Evolutionary conservation across 345 rosid genomes (phyloP), one percentile per base, ranked within the genome.

Genomic region (Linum usitatissimum): DNA sequence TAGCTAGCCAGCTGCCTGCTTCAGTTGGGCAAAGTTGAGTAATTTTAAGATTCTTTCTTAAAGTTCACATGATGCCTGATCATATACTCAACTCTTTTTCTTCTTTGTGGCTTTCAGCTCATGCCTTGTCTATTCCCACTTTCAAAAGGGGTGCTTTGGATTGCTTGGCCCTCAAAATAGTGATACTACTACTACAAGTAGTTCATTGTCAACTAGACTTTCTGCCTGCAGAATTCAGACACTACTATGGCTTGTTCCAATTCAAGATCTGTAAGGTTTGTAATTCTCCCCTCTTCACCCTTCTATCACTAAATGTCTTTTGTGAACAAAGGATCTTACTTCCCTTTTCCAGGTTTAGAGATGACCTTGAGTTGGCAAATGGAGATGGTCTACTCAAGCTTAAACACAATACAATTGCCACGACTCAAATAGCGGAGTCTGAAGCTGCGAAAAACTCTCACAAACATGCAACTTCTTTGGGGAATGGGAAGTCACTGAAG

Each of bases 191-290:
- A 34, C 59, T 58, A 62, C 53, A 18, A 55, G 39, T 51, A 68
- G n/a, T 34, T 61, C 36, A 48, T 62, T 30, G 40, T 23, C 30
- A 23, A 45, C 3, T 36, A 59, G 17, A 62, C 3, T 10, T 56
- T 55, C 36, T 49, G 70, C 40, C 36, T 10, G 12, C 15, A 7
- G 51, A 61, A 7, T 6, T 10, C 51, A 45, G 51, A 45, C 51
- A 45, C 3, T 30, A 66, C 9, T 20, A 74, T 74, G 81, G 84
- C 70, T 55, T 79, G 38, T 73, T 68, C 61, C 38, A 67, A 78
- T 70, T 75, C 91, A 70, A 84, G 87, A 83, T 84, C 89, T 63
- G 86, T 83, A 28, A 90, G 97, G 95, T 90, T 61, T 54, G 80
- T 66, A 53, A 3, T 48, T 28, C 60, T 2, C 59, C 28, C 68